phyloP scores from a whole-genome alignment of 2,329 filamentous ascomycete species.

The Pseudogymnoascus sp. region DNA sequence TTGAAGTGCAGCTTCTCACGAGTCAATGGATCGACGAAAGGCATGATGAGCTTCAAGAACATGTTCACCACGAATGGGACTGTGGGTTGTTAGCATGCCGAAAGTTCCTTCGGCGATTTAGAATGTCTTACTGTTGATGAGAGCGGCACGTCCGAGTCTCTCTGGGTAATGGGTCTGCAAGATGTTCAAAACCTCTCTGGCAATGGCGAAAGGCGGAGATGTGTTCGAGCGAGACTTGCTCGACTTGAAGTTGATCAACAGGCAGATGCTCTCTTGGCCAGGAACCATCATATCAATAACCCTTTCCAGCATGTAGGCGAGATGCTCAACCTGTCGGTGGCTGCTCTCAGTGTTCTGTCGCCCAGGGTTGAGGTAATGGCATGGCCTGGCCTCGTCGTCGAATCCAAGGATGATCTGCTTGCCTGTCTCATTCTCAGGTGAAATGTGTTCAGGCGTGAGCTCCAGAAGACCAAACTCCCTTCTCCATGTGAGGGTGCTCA shows the following conservation, averaged over 20 bases:
- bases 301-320: conserved; percentile 93
- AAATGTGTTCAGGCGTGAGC: conserved; percentile 79
- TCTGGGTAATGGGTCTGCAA: conserved; percentile 96
- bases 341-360: conserved; percentile 86
- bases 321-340: conserved; percentile 81
- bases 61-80: conserved; percentile 86
- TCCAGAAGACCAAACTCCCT: conserved; percentile 74
- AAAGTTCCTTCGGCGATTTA: not conserved
- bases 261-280: conserved; percentile 75
- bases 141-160: conserved; percentile 76
- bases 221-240: conserved; percentile 67
- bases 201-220: conserved; percentile 63
- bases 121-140: conserved; percentile 66
- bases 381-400: conserved; percentile 78
- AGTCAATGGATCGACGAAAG: conserved; percentile 93
- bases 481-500: conserved; percentile 76
- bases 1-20: conserved; percentile 97
- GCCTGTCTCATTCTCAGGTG: conserved; percentile 89
- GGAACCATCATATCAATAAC: conserved; percentile 80
- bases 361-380: conserved; percentile 81
- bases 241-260: conserved; percentile 88
- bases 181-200: conserved; percentile 78
- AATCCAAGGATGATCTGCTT: conserved; percentile 88
- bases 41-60: conserved; percentile 93
- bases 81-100: conserved; percentile 30